These are phyloP conservation scores for Exophiala aquamarina DNA, from an alignment of 2,329 filamentous ascomycete species.

Conservation along the genomic window DNA sequence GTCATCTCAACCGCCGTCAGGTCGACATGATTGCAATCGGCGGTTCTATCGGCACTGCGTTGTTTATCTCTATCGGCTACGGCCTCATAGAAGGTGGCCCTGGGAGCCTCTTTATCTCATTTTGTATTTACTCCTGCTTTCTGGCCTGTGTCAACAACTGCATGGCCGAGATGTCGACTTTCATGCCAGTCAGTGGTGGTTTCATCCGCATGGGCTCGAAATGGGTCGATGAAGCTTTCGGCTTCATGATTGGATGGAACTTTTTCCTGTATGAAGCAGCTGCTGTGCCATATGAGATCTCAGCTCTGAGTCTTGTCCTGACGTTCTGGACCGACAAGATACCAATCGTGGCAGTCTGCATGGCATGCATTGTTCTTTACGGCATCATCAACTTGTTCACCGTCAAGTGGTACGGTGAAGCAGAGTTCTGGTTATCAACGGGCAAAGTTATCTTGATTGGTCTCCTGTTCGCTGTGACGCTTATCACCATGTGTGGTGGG, in stretches of 20 bases:
- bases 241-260: slow-evolving; percentile 47
- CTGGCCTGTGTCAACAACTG: slow-evolving; percentile 39
- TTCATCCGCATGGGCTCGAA: slow-evolving; percentile 42
- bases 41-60: slow-evolving; percentile 39
- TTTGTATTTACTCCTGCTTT: slow-evolving; percentile 30
- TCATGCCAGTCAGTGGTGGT: slow-evolving; percentile 40
- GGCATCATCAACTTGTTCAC: slow-evolving; percentile 63
- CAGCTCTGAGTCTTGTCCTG: slow-evolving; percentile 40
- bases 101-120: slow-evolving; percentile 39
- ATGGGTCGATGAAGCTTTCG: slow-evolving; percentile 47
- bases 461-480: slow-evolving; percentile 70
- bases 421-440: slow-evolving; percentile 66
- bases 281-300: slow-evolving; percentile 42
- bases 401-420: slow-evolving; percentile 67
- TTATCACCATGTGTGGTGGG: slow-evolving; percentile 77
- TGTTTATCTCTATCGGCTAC: slow-evolving; percentile 41
- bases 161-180: slow-evolving; percentile 46
- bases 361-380: slow-evolving; percentile 40
- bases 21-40: slow-evolving; percentile 55
- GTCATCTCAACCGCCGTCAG: slow-evolving; percentile 54
- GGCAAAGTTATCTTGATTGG: slow-evolving; percentile 67
- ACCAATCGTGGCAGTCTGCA: slow-evolving; percentile 39
- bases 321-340: slow-evolving; percentile 41
- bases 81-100: slow-evolving; percentile 38
- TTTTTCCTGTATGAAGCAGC: slow-evolving; percentile 45